Percentiles rank a stretch among this genome's conserved stretches.
Evolutionary conservation across 2,329 filamentous ascomycete genomes (phyloP).

Genomic region (Alternaria atra): DNA sequence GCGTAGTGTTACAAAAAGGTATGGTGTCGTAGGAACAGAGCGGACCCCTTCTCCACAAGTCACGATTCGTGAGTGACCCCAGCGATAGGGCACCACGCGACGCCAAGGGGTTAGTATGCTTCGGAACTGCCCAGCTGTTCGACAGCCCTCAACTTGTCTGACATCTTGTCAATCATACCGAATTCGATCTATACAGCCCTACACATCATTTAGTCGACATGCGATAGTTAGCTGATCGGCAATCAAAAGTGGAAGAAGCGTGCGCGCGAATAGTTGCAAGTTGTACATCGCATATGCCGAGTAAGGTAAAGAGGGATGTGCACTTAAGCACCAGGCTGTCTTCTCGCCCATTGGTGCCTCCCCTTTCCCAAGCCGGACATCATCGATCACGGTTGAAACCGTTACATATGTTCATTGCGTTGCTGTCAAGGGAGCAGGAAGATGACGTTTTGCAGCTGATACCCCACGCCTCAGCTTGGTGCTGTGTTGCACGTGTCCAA

Average conservation of each 20-base stretch:
- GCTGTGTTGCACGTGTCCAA: background rate
- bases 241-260: background rate
- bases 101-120: background rate
- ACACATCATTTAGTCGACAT: background rate
- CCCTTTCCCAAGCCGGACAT: background rate
- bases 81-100: slow-evolving; percentile 1
- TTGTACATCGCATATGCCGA: background rate
- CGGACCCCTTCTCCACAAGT: slow-evolving; percentile 1
- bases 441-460: background rate
- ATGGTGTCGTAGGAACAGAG: slow-evolving; percentile 2
- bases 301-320: background rate
- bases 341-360: background rate
- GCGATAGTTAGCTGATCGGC: background rate
- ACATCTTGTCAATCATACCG: background rate
- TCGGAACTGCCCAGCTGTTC: background rate
- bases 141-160: background rate
- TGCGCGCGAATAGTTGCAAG: background rate
- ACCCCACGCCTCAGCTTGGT: background rate
- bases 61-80: background rate
- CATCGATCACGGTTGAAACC: background rate
- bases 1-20: background rate
- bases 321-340: background rate
- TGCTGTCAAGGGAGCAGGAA: background rate
- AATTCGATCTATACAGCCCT: background rate
- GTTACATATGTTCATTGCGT: background rate